Evolutionary conservation across 1,284 basidiomycete species (phyloP), one percentile per base, ranked within the genome.

Genomic region (Melampsora americana): DNA sequence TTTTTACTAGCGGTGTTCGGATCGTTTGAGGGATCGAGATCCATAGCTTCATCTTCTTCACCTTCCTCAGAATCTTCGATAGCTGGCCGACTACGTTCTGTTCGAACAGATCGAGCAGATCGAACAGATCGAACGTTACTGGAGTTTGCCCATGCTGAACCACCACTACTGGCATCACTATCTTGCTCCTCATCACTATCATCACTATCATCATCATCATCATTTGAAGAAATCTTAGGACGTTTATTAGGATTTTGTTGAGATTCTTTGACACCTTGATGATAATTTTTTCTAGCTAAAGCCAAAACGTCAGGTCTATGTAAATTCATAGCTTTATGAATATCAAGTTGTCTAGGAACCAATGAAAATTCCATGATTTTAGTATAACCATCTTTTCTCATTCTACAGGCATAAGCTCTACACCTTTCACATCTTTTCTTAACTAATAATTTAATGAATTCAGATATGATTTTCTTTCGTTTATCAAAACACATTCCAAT

Each of bases 351-450:
- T 84, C 94, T 95, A 6, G 83, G 76, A 1, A 91, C 86, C 39
- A 98, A 86, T 80, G 94, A 93, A 80, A 92, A 92, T 84, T 98
- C 95, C 82, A 98, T 90, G 78, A 99, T 88, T 84, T 97, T 98
- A 77, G 92, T 92, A 81, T 92, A 87, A 0, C 92, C 93, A 82
- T 99, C 96, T 83, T 95, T 97, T 77, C 95, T 90, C 84, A 93
- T 66, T 30, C 76, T 66, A 42, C 56, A 56, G 26, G 50, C 60
- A 28, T 35, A 74, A 56, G 70, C 76, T 59, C 56, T 30, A 42
- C 75, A 73, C 56, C 75, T 23, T 60, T 77, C 56, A n/a, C 74
- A 76, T 26, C 64, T 50, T 53, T 69, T 69, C 32, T 62, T 69
- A 66, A 89, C 85, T 62, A 90, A 88, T 30, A 85, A 84, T 84